These are phyloP conservation scores for Colletotrichum limetticola DNA, from an alignment of 2,329 filamentous ascomycete genomes.

Conservation along the genomic window DNA sequence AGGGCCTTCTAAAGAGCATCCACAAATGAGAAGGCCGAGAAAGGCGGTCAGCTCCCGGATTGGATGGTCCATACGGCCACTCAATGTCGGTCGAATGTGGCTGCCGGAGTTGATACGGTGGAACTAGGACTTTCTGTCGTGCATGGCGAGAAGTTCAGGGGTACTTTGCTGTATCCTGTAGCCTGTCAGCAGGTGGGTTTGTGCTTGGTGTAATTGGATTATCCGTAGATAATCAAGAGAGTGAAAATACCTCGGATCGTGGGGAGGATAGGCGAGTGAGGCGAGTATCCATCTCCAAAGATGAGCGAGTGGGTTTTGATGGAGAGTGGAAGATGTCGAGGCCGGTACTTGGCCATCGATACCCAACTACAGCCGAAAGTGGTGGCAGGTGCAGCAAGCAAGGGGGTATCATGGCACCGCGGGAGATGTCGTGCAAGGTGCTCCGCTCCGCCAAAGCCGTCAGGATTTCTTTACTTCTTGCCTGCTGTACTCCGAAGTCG, in stretches of 20 bases:
- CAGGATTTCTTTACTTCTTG: constrained; percentile 1
- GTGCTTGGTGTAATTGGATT: not conserved
- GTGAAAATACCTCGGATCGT: constrained; percentile 20
- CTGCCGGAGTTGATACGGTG: constrained; percentile 21
- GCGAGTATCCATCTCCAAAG: not conserved
- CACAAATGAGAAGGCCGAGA: constrained; percentile 20
- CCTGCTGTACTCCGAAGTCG: not conserved
- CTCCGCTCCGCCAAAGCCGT: constrained; percentile 19
- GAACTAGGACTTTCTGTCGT: constrained; percentile 26
- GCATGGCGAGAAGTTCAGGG: constrained; percentile 11
- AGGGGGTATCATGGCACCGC: constrained; percentile 28
- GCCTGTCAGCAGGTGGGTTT: not conserved
- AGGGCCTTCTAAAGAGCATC: not conserved
- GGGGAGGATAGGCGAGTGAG: not conserved
- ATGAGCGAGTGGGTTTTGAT: not conserved
- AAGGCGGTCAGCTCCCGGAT: constrained; percentile 39
- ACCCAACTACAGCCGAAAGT: constrained; percentile 16
- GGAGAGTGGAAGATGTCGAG: not conserved
- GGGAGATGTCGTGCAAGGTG: constrained; percentile 31
- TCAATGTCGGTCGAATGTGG: constrained; percentile 21
- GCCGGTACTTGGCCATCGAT: constrained; percentile 27
- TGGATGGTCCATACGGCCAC: constrained; percentile 20
- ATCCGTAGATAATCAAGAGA: not conserved
- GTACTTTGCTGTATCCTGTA: not conserved
- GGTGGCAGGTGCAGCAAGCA: constrained; percentile 17